Base-by-base conservation (phyloP, 495 filamentous ascomycete species). In the Trichoderma orchidacearum region DNA sequence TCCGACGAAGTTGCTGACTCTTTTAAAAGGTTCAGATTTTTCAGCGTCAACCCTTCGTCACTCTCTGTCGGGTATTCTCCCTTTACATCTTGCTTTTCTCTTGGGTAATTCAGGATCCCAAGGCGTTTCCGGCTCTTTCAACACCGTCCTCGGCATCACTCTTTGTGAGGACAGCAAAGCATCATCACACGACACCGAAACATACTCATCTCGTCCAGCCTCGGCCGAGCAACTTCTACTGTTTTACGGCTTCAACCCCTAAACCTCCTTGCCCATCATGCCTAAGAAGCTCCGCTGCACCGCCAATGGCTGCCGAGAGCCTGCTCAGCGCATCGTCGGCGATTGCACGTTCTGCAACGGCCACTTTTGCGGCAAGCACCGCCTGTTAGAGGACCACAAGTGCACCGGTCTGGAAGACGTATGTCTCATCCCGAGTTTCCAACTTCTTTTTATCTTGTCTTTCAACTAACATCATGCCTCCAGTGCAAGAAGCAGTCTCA, bases 301-400 rank as follows among this genome's bases (percentile, higher is more conserved):
- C 59, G 89, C 85, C 77, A 90, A 89, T 73, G 84, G 87, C 59
- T 98, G 93, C 82, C 89, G 80, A 68, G 80, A 85, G 59, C 78
- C 80, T 30, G 90, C 90, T 23, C 89, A 94, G 68, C 81, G 87
- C 56, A 96, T 97, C 66, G 87, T 95, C 41, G 94, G 94, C 9
- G 93, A 97, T 72, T 98, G 93, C 75, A 85, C 82, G 54, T 97
- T 97, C 73, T 98, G 93, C 76, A 74, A 83, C 53, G 90, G 90
- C 15, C 86, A 93, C 69, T 97, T 86, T 75, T 98, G 93, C 74
- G 88, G 85, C 54, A 90, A 88, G 75, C 93, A 98, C 74, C 78
- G 93, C 15, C 81, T 97, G 70, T 70, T 97, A 51, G 93, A 98
- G 72, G 85, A 89, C 59, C 93, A 98, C 73, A 85, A 87, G 67